Base-by-base conservation (phyloP, 768 basidiomycete species). In the Lactifluus volemus region DNA sequence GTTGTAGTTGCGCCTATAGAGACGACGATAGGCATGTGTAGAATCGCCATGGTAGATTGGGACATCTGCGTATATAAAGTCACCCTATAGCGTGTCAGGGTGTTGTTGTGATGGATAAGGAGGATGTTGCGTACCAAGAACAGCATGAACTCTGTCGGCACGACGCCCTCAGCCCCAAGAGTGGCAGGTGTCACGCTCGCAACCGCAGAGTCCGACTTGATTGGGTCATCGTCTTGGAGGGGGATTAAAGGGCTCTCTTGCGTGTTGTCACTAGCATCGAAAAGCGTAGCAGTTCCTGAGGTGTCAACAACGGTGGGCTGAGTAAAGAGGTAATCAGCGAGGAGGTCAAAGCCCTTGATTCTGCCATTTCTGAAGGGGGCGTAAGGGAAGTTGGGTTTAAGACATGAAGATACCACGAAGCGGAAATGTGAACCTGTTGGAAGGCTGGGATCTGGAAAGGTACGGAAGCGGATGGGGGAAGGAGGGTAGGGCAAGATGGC, bases 21-120 rank as follows among this genome's bases (percentile, higher is more conserved):
- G 75, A 32, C 86, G 79, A 58, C 79, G 72, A 68, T 87, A 91
- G 17, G 79, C 78, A 50, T 84, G 79, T 59, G 72, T 71, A 64
- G 77, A 72, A 66, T 84, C 82, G 3, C 85, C 85, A 47, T 79
- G 77, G 67, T 83, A 84, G 11, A 77, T 53, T 5, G 89, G 88
- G 2, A 86, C 81, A 65, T 89, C 87, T 2, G 84, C 84, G 64
- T 89, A 88, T 63, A 91, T 84, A 63, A 85, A 86, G 68, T 89
- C 88, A 5, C 88, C 88, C 52, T 63, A 38, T 19, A 19, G 47
- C 36, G 14, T 29, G 48, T 63, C 56, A 63, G 38, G n/a, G 5
- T 30, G 45, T n/a, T 15, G 0, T 4, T 7, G 2, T 19, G 41
- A 15, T 29, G 14, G 47, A 14, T 30, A 45, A 25, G 11, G 14